Evolutionary conservation across 108 stramenopile species (phyloP).

Genomic region (Craspedostauros australis): DNA sequence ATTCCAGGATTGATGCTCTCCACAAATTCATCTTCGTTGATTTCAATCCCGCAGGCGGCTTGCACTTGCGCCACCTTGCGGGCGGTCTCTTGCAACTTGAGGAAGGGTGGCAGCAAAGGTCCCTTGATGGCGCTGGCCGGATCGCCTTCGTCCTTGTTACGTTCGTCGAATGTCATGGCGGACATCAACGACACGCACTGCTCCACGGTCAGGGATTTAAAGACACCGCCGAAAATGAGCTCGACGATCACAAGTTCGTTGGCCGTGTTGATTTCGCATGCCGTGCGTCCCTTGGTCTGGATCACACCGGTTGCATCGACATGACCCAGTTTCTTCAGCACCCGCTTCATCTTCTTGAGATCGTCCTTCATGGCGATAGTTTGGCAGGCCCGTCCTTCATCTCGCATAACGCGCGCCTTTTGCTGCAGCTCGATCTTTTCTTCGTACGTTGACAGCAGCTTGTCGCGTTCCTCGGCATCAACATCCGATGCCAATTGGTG

Average conservation of each 20-base stretch:
- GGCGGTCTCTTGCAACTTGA: slow-evolving; percentile 73
- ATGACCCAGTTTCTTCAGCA: slow-evolving; percentile 91
- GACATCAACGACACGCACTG: slow-evolving; percentile 88
- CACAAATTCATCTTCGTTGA: slow-evolving; percentile 87
- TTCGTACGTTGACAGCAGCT: slow-evolving; percentile 59
- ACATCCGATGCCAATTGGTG: slow-evolving; percentile 45
- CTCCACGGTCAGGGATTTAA: slow-evolving; percentile 91
- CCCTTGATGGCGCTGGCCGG: slow-evolving; percentile 67
- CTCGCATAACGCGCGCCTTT: slow-evolving; percentile 51
- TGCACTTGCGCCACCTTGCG: slow-evolving; percentile 84
- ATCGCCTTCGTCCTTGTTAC: slow-evolving; percentile 68
- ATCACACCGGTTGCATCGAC: slow-evolving; percentile 91
- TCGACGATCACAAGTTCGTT: slow-evolving; percentile 97
- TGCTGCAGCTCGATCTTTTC: slow-evolving; percentile 61
- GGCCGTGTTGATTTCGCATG: slow-evolving; percentile 97
- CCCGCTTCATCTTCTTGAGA: slow-evolving; percentile 91
- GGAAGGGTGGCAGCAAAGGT: slow-evolving; percentile 67
- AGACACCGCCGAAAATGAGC: slow-evolving; percentile 92
- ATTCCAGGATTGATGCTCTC: slow-evolving; percentile 87
- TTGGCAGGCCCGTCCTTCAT: slow-evolving; percentile 76
- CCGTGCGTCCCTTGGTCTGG: slow-evolving; percentile 96
- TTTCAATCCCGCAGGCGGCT: slow-evolving; percentile 81
- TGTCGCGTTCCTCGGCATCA: slow-evolving; percentile 40
- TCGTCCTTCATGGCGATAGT: slow-evolving; percentile 94
- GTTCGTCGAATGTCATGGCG: slow-evolving; percentile 91